phyloP scores from a whole-genome alignment of 164 flowering plant species.

The Platanus orientalis region DNA sequence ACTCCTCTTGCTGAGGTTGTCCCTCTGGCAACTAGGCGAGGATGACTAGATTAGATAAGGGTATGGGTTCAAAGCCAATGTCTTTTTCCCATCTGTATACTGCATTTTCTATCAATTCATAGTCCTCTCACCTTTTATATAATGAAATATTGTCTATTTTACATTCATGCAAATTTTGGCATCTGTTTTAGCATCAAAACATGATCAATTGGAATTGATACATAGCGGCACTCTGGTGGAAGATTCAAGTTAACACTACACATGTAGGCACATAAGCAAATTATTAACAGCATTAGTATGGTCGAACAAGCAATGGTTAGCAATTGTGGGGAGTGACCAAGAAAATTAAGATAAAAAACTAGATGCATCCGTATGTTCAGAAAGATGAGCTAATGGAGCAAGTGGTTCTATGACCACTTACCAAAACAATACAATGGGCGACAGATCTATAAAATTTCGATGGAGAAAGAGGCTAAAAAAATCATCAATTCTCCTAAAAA shows the following conservation, averaged over 20 bases:
- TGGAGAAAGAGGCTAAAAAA: neutral
- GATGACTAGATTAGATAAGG: neutral
- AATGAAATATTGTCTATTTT: neutral
- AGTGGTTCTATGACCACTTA: too few species aligned
- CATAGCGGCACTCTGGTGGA: neutral
- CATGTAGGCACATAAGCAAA: too few species aligned
- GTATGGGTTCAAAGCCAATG: neutral
- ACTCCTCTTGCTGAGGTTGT: conserved; percentile 75
- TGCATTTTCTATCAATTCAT: neutral
- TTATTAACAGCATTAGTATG: too few species aligned
- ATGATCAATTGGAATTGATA: neutral
- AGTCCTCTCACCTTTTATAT: neutral
- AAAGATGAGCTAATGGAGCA: too few species aligned
- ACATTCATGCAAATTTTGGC: neutral
- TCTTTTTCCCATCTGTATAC: neutral
- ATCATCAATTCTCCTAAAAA: too few species aligned
- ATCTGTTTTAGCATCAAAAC: neutral
- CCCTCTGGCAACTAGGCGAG: conserved; percentile 40
- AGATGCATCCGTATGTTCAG: too few species aligned
- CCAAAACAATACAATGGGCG: neutral
- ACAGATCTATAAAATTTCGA: too few species aligned
- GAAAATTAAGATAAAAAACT: too few species aligned
- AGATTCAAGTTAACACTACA: too few species aligned
- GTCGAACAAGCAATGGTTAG: too few species aligned
- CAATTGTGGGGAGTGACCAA: too few species aligned